A percentile compares a stretch with the other conserved stretches of the same genome.
Conservation (phyloP, 495 filamentous ascomycete species). For the Penicillium steckii region DNA sequence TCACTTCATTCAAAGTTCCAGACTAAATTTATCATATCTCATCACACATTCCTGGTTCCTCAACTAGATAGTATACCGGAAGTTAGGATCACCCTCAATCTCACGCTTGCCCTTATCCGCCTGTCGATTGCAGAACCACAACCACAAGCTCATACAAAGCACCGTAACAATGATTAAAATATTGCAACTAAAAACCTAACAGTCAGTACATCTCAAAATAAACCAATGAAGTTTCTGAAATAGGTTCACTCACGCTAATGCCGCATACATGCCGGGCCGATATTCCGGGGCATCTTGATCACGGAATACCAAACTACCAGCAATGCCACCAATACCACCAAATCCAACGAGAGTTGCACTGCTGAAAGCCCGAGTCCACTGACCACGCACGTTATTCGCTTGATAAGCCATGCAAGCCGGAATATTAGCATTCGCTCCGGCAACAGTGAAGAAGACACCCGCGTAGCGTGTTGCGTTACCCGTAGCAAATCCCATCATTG, state of each 20-base stretch:
- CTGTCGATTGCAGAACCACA: slow-evolving; percentile 34
- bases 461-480: slow-evolving; percentile 56
- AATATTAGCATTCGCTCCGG: slow-evolving; percentile 60
- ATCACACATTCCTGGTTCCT: too few relatives aligned
- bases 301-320: slow-evolving; percentile 56
- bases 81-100: slow-evolving; percentile 34
- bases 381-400: slow-evolving; percentile 64
- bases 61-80: slow-evolving; percentile 39
- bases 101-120: slow-evolving; percentile 36
- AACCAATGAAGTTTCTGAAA: not conserved
- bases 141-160: slow-evolving; percentile 30
- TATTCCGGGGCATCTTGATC: slow-evolving; percentile 57
- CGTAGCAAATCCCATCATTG: slow-evolving; percentile 52
- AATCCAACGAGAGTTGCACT: slow-evolving; percentile 54
- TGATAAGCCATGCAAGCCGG: slow-evolving; percentile 60
- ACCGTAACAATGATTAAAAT: slow-evolving; percentile 42
- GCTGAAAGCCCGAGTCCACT: slow-evolving; percentile 63
- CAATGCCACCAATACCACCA: slow-evolving; percentile 61
- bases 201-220: not conserved
- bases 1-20: not conserved
- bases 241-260: slow-evolving; percentile 37
- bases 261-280: slow-evolving; percentile 52
- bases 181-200: slow-evolving; percentile 33
- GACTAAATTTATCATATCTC: too few relatives aligned
- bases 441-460: slow-evolving; percentile 62